These are phyloP conservation scores for Trebouxia sp. DNA, from an alignment of 139 green algal genomes.

Conservation along the genomic window DNA sequence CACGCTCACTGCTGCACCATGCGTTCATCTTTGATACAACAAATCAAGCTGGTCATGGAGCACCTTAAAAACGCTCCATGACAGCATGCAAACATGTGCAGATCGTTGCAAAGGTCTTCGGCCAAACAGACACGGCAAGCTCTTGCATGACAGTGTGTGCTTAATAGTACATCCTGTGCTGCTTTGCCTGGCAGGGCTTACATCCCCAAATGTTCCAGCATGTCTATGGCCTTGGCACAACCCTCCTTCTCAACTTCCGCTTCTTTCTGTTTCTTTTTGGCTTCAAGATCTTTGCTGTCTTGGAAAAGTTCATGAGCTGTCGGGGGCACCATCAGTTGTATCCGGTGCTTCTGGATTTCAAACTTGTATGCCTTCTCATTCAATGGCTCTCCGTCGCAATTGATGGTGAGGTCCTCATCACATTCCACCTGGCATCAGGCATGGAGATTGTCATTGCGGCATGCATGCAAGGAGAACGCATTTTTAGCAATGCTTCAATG, in stretches of 20 bases:
- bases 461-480: background rate
- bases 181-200: too few species aligned
- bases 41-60: background rate
- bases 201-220: constrained; percentile 14
- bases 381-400: constrained; percentile 19
- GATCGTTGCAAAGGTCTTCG: background rate
- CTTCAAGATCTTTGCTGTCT: constrained; percentile 7
- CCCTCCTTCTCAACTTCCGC: background rate
- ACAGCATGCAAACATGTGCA: too few species aligned
- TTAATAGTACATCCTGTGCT: too few species aligned
- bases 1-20: too few species aligned
- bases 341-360: constrained; percentile 22
- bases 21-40: background rate
- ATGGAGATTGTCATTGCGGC: too few species aligned
- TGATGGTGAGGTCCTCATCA: background rate
- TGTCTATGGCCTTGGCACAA: background rate
- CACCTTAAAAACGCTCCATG: background rate
- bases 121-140: too few species aligned
- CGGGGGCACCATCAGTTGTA: constrained; percentile 12
- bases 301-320: constrained; percentile 14
- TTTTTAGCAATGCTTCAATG: too few species aligned
- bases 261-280: background rate
- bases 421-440: constrained; percentile 1
- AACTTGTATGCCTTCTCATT: constrained; percentile 28
- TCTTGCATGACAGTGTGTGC: too few species aligned